phyloP scores from a whole-genome alignment of 1,284 basidiomycete genomes.

The Mycena sp. region DNA sequence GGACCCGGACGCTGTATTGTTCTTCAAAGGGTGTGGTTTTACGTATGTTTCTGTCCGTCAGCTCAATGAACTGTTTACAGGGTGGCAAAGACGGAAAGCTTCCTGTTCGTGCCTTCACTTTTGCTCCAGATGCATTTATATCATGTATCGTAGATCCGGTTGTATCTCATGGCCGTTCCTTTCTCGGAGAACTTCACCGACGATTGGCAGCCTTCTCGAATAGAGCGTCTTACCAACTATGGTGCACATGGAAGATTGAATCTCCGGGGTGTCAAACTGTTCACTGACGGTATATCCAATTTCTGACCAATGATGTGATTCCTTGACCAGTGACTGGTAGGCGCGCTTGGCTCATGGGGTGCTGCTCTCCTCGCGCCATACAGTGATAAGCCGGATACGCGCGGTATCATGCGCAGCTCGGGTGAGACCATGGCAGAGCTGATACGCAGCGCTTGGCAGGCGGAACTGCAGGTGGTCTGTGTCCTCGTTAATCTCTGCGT shows the following conservation, averaged over 20 bases:
- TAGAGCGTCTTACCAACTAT: slow-evolving; percentile 70
- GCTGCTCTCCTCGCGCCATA: slow-evolving; percentile 91
- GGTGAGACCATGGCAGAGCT: slow-evolving; percentile 62
- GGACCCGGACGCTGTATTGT: slow-evolving; percentile 61
- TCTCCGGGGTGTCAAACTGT: slow-evolving; percentile 85
- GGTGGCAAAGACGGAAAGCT: slow-evolving; percentile 69
- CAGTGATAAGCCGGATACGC: slow-evolving; percentile 76
- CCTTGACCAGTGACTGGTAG: slow-evolving; percentile 43
- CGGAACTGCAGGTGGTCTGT: slow-evolving; percentile 76
- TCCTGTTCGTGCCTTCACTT: slow-evolving; percentile 57
- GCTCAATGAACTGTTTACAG: slow-evolving; percentile 40
- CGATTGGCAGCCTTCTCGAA: slow-evolving; percentile 66
- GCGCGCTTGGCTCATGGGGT: slow-evolving; percentile 91
- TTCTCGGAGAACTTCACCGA: slow-evolving; percentile 57
- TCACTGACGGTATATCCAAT: slow-evolving; percentile 70
- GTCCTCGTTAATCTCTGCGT: not conserved
- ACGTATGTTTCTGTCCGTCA: not conserved
- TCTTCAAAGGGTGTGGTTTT: slow-evolving; percentile 68
- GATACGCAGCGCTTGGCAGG: slow-evolving; percentile 72
- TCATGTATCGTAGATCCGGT: slow-evolving; percentile 59
- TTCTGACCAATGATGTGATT: not conserved
- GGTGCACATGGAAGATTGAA: slow-evolving; percentile 71
- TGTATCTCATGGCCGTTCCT: slow-evolving; percentile 81
- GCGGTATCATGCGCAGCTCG: slow-evolving; percentile 73
- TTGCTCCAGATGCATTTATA: not conserved